Conservation (phyloP, 2,329 filamentous ascomycete species). For the Hymenoscyphus albidus region DNA sequence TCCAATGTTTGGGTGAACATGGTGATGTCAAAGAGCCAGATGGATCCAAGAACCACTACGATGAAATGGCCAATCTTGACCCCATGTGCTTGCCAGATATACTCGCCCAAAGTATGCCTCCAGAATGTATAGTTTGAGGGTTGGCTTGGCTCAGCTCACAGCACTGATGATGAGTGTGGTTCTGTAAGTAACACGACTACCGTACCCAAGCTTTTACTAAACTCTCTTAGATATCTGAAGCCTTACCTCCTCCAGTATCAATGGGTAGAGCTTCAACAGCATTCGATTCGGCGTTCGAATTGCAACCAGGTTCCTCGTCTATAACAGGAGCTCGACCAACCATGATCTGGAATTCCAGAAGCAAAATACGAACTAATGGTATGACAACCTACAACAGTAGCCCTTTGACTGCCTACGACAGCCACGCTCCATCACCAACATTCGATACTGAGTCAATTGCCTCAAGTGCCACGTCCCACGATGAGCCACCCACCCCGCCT, state of each 20-base stretch:
- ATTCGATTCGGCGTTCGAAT: constrained; percentile 20
- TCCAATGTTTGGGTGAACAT: constrained; percentile 26
- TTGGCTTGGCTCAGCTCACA: constrained; percentile 27
- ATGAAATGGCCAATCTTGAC: background rate
- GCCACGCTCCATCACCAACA: background rate
- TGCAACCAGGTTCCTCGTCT: constrained; percentile 25
- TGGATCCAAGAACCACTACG: constrained; percentile 19
- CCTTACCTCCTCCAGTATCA: constrained; percentile 25
- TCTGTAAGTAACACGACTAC: constrained; percentile 22
- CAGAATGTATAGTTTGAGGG: constrained; percentile 19
- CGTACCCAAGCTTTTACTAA: background rate
- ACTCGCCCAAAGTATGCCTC: constrained; percentile 12
- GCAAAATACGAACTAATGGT: background rate
- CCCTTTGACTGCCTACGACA: constrained; percentile 6
- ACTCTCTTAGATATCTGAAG: constrained; percentile 4
- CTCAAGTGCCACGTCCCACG: background rate
- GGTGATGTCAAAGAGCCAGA: constrained; percentile 17
- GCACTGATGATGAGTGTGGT: constrained; percentile 19
- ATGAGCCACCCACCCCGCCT: background rate
- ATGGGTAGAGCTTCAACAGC: constrained; percentile 19
- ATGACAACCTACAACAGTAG: background rate
- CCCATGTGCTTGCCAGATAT: constrained; percentile 9
- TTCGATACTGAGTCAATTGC: background rate
- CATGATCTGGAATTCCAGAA: background rate
- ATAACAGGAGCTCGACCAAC: constrained; percentile 7